phyloP scores from a whole-genome alignment of 1,284 basidiomycete genomes.

The Puccinia triticina region DNA sequence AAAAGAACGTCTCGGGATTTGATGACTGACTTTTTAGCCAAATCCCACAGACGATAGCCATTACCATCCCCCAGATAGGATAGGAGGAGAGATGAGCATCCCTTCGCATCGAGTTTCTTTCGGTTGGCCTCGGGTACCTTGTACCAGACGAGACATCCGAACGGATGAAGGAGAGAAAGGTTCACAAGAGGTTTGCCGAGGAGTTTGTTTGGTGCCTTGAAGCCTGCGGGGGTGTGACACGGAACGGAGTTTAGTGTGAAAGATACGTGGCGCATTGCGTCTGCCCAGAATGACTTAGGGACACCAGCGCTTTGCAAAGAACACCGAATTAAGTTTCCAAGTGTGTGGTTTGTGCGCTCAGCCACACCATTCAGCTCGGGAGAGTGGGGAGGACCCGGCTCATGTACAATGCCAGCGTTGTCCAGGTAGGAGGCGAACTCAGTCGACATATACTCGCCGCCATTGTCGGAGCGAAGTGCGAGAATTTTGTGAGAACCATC shows the following conservation, averaged over 20 bases:
- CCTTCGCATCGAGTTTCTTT: neutral
- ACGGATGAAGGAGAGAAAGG: neutral
- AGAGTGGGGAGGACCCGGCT: slow-evolving; percentile 12
- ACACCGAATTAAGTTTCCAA: neutral
- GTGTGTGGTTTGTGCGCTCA: neutral
- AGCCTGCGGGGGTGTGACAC: neutral
- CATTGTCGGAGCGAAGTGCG: neutral
- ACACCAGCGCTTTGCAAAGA: neutral
- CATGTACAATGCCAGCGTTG: neutral
- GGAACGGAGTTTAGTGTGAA: neutral
- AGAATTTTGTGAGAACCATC: slow-evolving; percentile 51
- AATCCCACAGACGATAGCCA: slow-evolving; percentile 3
- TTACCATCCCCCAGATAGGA: slow-evolving; percentile 12
- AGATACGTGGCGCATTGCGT: neutral
- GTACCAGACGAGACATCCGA: neutral
- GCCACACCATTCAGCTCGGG: slow-evolving; percentile 6
- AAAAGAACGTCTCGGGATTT: slow-evolving; percentile 8
- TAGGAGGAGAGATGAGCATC: neutral
- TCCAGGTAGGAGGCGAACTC: neutral
- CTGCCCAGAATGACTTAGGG: slow-evolving; percentile 3
- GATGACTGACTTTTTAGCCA: neutral
- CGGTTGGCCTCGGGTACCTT: neutral
- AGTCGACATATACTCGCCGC: too few relatives aligned
- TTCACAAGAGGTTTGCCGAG: neutral
- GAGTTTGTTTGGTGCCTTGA: neutral